A percentile compares a stretch with the other conserved stretches of the same genome.
Conservation (phyloP, 345 rosid species). For the Eucalyptus shirleyi region DNA sequence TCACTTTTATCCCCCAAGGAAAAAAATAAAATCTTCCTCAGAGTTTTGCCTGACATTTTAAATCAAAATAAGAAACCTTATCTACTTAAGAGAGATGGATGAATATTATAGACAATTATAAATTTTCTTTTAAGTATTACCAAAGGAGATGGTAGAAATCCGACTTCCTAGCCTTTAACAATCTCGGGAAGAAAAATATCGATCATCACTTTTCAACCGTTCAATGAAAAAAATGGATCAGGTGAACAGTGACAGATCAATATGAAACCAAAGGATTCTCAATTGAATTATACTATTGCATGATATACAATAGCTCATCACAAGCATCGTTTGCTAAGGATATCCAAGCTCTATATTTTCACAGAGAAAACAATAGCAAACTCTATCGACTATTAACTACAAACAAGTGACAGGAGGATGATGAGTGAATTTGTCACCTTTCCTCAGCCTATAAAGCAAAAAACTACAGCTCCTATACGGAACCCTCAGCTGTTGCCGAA, state of each 20-base stretch:
- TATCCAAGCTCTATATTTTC: no score
- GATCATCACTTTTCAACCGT: background rate
- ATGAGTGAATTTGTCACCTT: background rate
- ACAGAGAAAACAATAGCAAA: no score
- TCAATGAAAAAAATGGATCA: background rate
- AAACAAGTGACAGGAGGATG: background rate
- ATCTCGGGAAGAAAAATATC: background rate
- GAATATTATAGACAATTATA: background rate
- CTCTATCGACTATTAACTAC: no score
- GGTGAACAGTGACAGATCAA: accelerated
- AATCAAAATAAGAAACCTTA: background rate
- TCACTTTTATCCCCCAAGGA: no score
- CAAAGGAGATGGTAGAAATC: background rate
- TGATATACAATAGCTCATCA: no score
- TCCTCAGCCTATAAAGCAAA: background rate
- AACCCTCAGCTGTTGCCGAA: background rate
- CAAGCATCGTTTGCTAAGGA: no score
- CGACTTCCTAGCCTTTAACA: background rate
- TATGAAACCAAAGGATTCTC: no score
- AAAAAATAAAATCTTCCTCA: no score
- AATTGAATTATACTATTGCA: no score
- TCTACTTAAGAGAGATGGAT: no score
- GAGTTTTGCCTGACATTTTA: background rate
- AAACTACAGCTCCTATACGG: background rate
- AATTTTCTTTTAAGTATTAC: background rate